Evolutionary conservation across 345 rosid genomes (phyloP), one percentile per base, ranked within the genome.

Genomic region (Ceriops decandra): DNA sequence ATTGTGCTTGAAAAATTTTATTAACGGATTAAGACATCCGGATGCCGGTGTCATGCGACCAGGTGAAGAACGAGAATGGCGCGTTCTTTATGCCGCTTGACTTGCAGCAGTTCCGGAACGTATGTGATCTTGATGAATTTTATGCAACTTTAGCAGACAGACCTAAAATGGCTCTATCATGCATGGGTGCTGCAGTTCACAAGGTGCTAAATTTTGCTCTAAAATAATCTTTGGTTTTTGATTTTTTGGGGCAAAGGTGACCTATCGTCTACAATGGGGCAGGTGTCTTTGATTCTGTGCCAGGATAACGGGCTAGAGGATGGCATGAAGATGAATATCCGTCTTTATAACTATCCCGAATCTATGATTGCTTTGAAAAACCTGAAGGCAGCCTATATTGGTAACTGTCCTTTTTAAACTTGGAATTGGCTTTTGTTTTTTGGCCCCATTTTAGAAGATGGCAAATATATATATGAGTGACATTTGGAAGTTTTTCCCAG

Each of bases 351-450:
- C 69, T 80, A 91, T 65, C 88, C 97, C 1, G 96, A 88, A 74
- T 88, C 98, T 73, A 72, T 84, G 75, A 91, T 89, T 76, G 86
- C 90, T 73, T 68, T 93, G 77, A 93, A 88, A 78, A 93, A 91
- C 72, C 77, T 91, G 49, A 93, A 87, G 80, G 98, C 98, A 31
- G 97, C 98, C 64, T 93, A 82, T 83, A 93, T 93, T 51, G 98
- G 97, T 93, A 91, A 71, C 31, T 74, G 65, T 63, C 1, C 47
- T 33, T 63, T 10, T 75, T 56, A 54, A 35, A 20, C 30, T 52
- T 49, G 28, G 7, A n/a, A 16, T 68, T 57, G 27, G 61, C 30
- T 32, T 51, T 67, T 36, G 16, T 53, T 49, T 8, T 0, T 52
- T 21, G 22, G 61, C 32, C 42, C 7, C 19, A 7, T 36, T 24